Percentiles rank a stretch among this genome's conserved stretches.
These are phyloP conservation scores for Selaginella tamariscina DNA, from an alignment of 75 land plant species.

Conservation along the genomic window DNA sequence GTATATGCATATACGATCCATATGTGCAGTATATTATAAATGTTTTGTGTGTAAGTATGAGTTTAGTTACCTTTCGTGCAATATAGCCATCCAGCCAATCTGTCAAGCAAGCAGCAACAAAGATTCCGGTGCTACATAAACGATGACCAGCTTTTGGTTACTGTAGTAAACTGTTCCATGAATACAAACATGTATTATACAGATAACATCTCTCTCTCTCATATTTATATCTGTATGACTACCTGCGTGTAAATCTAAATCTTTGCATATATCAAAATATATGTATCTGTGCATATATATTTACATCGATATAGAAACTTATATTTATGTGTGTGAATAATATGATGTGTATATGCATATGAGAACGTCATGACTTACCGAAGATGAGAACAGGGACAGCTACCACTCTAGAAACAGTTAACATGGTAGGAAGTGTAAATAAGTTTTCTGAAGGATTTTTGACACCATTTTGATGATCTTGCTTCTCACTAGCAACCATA, in stretches of 20 bases:
- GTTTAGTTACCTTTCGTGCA: slow-evolving; percentile 56
- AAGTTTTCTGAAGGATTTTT: slow-evolving; percentile 20
- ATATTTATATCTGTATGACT: neutral
- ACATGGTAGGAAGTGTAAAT: slow-evolving; percentile 67
- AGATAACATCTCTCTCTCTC: neutral
- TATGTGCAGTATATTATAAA: too few species aligned
- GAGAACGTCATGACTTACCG: slow-evolving; percentile 30
- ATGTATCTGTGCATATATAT: neutral
- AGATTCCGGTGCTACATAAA: slow-evolving; percentile 61
- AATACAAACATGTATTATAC: neutral
- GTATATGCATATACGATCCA: too few species aligned
- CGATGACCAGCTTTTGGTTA: slow-evolving; percentile 64
- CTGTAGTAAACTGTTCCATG: slow-evolving; percentile 44
- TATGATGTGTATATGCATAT: neutral
- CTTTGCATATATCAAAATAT: neutral
- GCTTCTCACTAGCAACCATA: neutral
- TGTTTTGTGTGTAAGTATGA: neutral
- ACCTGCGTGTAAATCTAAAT: neutral
- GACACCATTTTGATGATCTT: neutral
- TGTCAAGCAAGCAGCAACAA: slow-evolving; percentile 69
- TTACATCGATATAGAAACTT: neutral
- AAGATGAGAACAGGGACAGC: slow-evolving; percentile 63
- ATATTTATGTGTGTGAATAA: slow-evolving; percentile 3
- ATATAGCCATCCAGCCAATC: slow-evolving; percentile 98
- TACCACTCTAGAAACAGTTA: slow-evolving; percentile 69